Conservation (phyloP, 2,329 filamentous ascomycete species). For the Sarocladium kiliense region DNA sequence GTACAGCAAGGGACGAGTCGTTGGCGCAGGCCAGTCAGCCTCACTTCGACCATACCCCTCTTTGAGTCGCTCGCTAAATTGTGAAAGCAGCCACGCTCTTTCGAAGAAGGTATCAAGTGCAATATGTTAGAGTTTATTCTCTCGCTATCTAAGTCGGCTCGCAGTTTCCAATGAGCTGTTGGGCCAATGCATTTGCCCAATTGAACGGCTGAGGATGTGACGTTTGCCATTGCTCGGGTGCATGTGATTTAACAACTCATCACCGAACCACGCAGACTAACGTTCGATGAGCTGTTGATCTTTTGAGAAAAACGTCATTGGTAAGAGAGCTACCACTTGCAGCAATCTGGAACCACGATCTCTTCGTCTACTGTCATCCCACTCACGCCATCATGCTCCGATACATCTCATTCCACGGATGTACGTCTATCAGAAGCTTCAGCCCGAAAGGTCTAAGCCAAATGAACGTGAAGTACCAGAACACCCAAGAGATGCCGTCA, state of each 20-base stretch:
- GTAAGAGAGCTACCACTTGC: background rate
- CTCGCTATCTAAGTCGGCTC: too few relatives aligned
- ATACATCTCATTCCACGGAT: background rate
- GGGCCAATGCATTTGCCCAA: too few relatives aligned
- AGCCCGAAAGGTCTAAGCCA: background rate
- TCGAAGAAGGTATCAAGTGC: background rate
- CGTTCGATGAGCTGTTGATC: background rate
- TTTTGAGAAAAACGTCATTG: background rate
- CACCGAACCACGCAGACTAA: background rate
- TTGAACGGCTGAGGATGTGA: background rate
- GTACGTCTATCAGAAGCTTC: background rate
- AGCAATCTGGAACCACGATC: background rate
- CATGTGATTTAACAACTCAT: background rate
- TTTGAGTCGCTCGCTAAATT: background rate
- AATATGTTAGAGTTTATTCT: too few relatives aligned
- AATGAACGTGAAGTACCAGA: background rate
- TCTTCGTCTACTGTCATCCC: background rate
- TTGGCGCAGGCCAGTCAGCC: background rate
- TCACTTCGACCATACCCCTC: background rate
- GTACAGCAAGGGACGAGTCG: background rate
- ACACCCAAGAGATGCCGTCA: background rate
- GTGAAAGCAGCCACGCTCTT: conserved; percentile 9
- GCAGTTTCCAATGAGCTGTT: background rate
- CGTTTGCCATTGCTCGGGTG: background rate
- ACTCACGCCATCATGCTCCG: background rate